Evolutionary conservation across 2,329 filamentous ascomycete species (phyloP), one percentile per base, ranked within the genome.

Genomic region (Raffaelea arxii): DNA sequence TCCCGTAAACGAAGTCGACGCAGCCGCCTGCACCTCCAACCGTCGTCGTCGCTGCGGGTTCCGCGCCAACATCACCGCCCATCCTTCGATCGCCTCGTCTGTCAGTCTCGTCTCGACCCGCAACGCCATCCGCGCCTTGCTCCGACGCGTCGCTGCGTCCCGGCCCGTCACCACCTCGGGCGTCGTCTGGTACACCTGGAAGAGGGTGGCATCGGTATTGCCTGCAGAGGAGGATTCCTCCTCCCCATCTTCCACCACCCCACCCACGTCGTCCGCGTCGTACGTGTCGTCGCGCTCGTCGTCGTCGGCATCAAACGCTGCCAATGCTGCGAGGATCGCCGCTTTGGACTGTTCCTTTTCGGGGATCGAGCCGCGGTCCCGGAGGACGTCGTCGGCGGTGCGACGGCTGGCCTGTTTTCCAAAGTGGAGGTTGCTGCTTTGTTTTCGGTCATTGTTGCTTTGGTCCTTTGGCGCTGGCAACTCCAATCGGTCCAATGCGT

Each of bases 241-340:
- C 43, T 78, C 76, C 35, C 74, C 71, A n/a, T 78, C 72, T 5
- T 95, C 89, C 3, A 96, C 81, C 0, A 86, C 86, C 21, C 91
- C 90, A 30, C 92, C 92, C 2, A 97, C 88, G 58, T 97, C 92
- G 43, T 81, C 87, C 2, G 83, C 80, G 57, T 98, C 92, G 60
- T 98, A 98, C 0, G 91, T 97, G 36, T 98, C 92, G 62, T 98
- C 92, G 30, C 89, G 79, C 66, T 98, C 92, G 61, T 98, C 92
- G 54, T 97, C 92, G 56, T 97, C 91, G 0, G 83, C 84, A 65
- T 97, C 90, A 55, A 97, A 96, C 1, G 84, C 77, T 16, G 88
- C 87, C 3, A 97, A 77, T 0, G 91, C 91, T 3, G 90, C 86
- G 22, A 95, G 68, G 55, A 96, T 95, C 11, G 88, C 84, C 0